phyloP scores from a whole-genome alignment of 352 stramenopile species.

The Hyphochytrium catenoides region DNA sequence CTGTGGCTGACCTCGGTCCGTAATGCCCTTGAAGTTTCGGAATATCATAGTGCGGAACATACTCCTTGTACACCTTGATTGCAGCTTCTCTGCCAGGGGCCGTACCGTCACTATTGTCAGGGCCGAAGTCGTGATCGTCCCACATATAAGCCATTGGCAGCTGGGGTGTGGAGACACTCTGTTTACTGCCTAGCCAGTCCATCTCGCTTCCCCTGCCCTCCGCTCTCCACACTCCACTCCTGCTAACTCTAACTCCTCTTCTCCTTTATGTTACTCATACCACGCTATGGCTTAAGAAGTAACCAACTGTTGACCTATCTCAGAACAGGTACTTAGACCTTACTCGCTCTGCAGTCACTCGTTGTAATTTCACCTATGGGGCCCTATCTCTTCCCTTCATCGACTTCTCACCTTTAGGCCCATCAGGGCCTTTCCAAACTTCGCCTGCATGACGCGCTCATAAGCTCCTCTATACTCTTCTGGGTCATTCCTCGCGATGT shows the following conservation, averaged over 20 bases:
- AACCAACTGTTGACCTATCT: too few relatives aligned
- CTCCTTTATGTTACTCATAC: too few relatives aligned
- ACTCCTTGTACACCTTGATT: slow-evolving; percentile 42
- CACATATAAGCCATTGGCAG: slow-evolving; percentile 66
- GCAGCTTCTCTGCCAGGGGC: slow-evolving; percentile 35
- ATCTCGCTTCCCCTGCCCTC: too few relatives aligned
- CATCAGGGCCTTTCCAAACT: too few relatives aligned
- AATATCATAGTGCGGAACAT: slow-evolving; percentile 44
- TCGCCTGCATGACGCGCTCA: too few relatives aligned
- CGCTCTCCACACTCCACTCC: too few relatives aligned
- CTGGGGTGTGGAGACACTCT: slow-evolving; percentile 1
- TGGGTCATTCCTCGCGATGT: slow-evolving; percentile 36
- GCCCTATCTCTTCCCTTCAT: slow-evolving; percentile 59
- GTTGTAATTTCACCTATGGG: too few relatives aligned
- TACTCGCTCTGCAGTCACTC: too few relatives aligned
- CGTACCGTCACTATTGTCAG: slow-evolving; percentile 59
- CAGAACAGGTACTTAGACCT: too few relatives aligned
- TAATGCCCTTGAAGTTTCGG: background rate
- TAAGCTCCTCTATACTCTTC: slow-evolving; percentile 28
- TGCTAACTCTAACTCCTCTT: too few relatives aligned
- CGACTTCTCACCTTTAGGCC: slow-evolving; percentile 6
- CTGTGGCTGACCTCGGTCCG: too few relatives aligned
- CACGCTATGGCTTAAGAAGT: too few relatives aligned
- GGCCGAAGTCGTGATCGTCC: slow-evolving; percentile 68
- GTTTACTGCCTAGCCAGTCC: slow-evolving; percentile 8